phyloP scores from a whole-genome alignment of 352 stramenopile species.

The Globisporangium takayamanum region DNA sequence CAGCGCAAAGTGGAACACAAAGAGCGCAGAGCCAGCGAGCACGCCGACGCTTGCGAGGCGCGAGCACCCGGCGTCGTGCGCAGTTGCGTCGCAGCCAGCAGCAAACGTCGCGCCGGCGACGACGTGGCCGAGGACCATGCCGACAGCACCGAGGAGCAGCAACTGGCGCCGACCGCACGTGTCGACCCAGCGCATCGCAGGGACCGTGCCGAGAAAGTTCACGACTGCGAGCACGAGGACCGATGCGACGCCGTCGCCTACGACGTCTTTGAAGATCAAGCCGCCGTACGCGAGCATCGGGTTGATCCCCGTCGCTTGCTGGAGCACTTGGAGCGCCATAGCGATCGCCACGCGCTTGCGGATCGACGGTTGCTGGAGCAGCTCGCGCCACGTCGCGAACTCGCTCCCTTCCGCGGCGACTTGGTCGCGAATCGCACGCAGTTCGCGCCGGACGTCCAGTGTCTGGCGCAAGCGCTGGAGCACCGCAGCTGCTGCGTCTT shows the following conservation, averaged over 20 bases:
- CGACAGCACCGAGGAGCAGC: constrained; percentile 25
- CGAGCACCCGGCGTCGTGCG: not conserved
- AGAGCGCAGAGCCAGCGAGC: constrained; percentile 22
- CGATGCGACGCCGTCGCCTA: constrained; percentile 25
- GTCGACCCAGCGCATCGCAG: constrained; percentile 35
- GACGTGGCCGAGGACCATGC: constrained; percentile 32
- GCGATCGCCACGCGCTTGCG: constrained; percentile 24
- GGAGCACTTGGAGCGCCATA: constrained; percentile 30
- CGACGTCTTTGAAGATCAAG: constrained; percentile 32
- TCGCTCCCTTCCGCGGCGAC: constrained; percentile 11
- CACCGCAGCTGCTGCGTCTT: constrained; percentile 20
- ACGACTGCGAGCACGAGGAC: constrained; percentile 12
- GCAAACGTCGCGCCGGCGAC: not conserved
- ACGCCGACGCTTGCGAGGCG: constrained; percentile 25
- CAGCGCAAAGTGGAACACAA: constrained; percentile 48
- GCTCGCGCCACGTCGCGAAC: constrained; percentile 28
- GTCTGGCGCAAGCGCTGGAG: constrained; percentile 1
- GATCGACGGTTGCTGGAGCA: constrained; percentile 22
- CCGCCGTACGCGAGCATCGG: constrained; percentile 28
- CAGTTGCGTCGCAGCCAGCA: not conserved
- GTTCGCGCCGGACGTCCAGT: not conserved
- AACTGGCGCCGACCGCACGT: constrained; percentile 25
- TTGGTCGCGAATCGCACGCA: constrained; percentile 18
- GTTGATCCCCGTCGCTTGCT: constrained; percentile 42
- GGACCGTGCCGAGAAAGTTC: constrained; percentile 32